Percentiles rank a stretch among this genome's conserved stretches.
phyloP scores from a whole-genome alignment of 2,329 filamentous ascomycete species.

The Monilinia fructigena region DNA sequence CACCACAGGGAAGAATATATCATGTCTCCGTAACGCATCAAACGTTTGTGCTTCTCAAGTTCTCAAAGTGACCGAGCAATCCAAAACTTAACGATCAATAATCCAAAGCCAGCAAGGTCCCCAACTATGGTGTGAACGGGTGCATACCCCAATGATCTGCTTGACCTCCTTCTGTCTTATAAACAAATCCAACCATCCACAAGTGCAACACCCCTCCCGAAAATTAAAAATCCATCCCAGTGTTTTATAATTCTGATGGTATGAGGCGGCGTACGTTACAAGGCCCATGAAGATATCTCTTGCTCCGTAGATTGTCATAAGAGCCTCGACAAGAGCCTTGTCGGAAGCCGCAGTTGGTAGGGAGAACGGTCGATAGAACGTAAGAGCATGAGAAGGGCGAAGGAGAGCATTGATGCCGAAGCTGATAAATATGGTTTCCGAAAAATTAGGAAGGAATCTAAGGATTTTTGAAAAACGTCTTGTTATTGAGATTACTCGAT shows the following conservation, averaged over 20 bases:
- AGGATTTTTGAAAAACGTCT: slow-evolving; percentile 4
- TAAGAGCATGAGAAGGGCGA: slow-evolving; percentile 36
- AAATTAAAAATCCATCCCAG: slow-evolving; percentile 47
- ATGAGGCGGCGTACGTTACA: slow-evolving; percentile 43
- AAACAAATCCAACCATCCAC: slow-evolving; percentile 48
- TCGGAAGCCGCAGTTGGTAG: background rate
- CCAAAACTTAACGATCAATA: background rate
- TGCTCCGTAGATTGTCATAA: slow-evolving; percentile 49
- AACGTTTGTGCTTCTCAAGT: background rate
- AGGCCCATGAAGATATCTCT: slow-evolving; percentile 52
- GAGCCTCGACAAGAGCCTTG: slow-evolving; percentile 43
- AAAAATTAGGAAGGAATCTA: slow-evolving; percentile 20
- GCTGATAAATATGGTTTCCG: slow-evolving; percentile 32
- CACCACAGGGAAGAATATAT: background rate
- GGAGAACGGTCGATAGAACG: slow-evolving; percentile 40
- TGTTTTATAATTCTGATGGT: slow-evolving; percentile 43
- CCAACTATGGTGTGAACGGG: background rate
- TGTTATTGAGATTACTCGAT: background rate
- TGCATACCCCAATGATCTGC: slow-evolving; percentile 47
- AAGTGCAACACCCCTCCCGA: slow-evolving; percentile 44
- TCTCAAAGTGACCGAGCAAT: background rate
- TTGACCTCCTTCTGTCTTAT: slow-evolving; percentile 43
- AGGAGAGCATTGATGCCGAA: slow-evolving; percentile 45
- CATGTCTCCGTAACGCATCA: too few species aligned
- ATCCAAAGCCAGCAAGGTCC: background rate